A percentile compares a stretch with the other conserved stretches of the same genome.
phyloP scores from a whole-genome alignment of 495 filamentous ascomycete genomes.

The Hypoxylon crocopeplum region DNA sequence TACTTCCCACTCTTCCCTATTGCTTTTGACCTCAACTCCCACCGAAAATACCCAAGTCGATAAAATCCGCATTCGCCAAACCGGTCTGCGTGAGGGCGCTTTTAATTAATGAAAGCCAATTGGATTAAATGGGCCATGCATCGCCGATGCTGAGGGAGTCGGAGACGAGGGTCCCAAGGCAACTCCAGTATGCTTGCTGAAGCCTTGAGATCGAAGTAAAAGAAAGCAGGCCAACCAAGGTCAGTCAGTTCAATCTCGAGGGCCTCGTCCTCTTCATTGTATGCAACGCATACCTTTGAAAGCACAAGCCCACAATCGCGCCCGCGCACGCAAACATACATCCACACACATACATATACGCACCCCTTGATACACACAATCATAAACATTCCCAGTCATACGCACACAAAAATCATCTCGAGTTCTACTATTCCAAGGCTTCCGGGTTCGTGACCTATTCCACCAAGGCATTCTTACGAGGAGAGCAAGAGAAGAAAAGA shows the following conservation, averaged over 20 bases:
- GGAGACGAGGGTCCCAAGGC: constrained; percentile 14
- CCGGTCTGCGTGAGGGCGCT: constrained; percentile 27
- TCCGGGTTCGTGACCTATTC: background rate
- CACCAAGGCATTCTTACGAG: background rate
- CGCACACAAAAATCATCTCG: no score
- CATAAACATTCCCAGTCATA: no score
- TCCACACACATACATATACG: constrained; percentile 2
- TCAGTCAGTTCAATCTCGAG: constrained; percentile 34
- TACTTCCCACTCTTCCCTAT: background rate
- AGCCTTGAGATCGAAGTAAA: constrained; percentile 26
- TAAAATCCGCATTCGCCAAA: constrained; percentile 27
- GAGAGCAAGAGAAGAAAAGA: background rate
- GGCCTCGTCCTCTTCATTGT: constrained; percentile 6
- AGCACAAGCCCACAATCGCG: constrained; percentile 27
- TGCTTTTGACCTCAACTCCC: constrained; percentile 6
- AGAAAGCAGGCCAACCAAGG: constrained; percentile 27
- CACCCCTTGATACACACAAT: constrained; percentile 5
- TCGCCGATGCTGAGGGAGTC: constrained; percentile 22
- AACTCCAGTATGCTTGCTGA: constrained; percentile 25
- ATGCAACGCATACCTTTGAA: constrained; percentile 21
- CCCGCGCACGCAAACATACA: constrained; percentile 16
- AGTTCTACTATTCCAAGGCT: no score
- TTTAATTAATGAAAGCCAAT: constrained; percentile 39
- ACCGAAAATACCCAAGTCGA: constrained; percentile 18
- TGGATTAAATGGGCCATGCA: constrained; percentile 33